Evolutionary conservation across 2,329 filamentous ascomycete species (phyloP), one percentile per base, ranked within the genome.

Genomic region (Rachicladosporium sp.): DNA sequence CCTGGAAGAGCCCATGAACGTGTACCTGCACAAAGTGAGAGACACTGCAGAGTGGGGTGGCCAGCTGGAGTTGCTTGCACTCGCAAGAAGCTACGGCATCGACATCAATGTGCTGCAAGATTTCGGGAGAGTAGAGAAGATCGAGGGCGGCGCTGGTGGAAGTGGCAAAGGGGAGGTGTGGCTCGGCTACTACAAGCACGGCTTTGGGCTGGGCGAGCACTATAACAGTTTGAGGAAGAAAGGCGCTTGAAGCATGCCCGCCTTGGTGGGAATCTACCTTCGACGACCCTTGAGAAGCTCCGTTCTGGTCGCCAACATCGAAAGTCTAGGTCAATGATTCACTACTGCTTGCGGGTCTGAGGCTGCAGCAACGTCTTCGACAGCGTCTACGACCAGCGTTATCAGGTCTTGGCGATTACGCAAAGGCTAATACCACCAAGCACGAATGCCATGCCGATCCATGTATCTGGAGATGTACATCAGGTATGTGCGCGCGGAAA

Each of bases 11-110:
- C 76, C 80, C 10, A 57, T 95, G 35, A 74, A 74, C 3, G 66
- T 66, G 6, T 93, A 96, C 60, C 71, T 84, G 35, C 64, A 65
- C 35, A 85, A 82, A 64, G 84, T 98, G 44, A 67, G 79, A 46
- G 78, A 91, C 43, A 95, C 88, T 36, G 88, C 85, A 0, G 89
- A 94, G 63, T 98, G 91, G 91, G 91, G 91, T 36, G 91, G 91
- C 0, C 85, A 96, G 67, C 63, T 95, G 46, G 91, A 98, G 68
- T 63, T 98, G 41, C 70, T 80, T 59, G 91, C 91, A 15, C 69
- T 98, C 57, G 83, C 89, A 37, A 79, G 76, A 57, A 76, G 75
- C 40, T 96, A 93, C 53, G 75, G 74, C 3, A 76, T 91, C 8
- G 75, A 81, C 54, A 89, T 96, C 46, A 77, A 80, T 54, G 82